Conservation (phyloP, 2,329 filamentous ascomycete genomes). For the Talaromyces sp. region DNA sequence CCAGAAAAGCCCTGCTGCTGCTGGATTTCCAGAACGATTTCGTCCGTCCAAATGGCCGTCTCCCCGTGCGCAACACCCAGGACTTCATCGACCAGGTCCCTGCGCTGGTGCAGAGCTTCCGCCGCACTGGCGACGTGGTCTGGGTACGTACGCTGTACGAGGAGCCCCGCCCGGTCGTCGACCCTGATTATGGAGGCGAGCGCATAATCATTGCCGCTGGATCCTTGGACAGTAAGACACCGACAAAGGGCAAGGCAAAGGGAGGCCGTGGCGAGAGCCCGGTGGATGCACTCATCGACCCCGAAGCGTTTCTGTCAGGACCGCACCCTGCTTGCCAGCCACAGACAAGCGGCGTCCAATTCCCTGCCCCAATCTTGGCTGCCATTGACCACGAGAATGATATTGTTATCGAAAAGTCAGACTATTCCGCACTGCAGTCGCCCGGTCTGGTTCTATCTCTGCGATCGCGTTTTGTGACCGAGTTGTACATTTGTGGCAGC, state of each 20-base stretch:
- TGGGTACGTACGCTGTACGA: slow-evolving; percentile 79
- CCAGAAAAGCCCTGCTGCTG: slow-evolving; percentile 67
- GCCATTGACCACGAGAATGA: slow-evolving; percentile 49
- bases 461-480: slow-evolving; percentile 79
- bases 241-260: background rate
- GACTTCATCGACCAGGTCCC: slow-evolving; percentile 64
- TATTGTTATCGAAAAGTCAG: slow-evolving; percentile 60
- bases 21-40: slow-evolving; percentile 93
- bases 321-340: slow-evolving; percentile 34
- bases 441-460: slow-evolving; percentile 70
- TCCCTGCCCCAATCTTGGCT: slow-evolving; percentile 44
- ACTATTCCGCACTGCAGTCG: slow-evolving; percentile 82
- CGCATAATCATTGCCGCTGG: slow-evolving; percentile 37
- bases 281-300: slow-evolving; percentile 19
- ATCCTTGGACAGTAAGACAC: slow-evolving; percentile 14
- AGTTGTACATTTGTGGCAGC: slow-evolving; percentile 82
- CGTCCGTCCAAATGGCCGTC: slow-evolving; percentile 59
- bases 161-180: slow-evolving; percentile 52
- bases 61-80: slow-evolving; percentile 59
- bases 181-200: slow-evolving; percentile 44
- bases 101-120: slow-evolving; percentile 65
- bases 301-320: slow-evolving; percentile 38
- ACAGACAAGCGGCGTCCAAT: slow-evolving; percentile 42
- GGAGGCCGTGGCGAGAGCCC: slow-evolving; percentile 1
- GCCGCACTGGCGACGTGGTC: slow-evolving; percentile 66